Evolutionary conservation across 2,329 filamentous ascomycete genomes (phyloP).

Genomic region (Penicillium sp.): DNA sequence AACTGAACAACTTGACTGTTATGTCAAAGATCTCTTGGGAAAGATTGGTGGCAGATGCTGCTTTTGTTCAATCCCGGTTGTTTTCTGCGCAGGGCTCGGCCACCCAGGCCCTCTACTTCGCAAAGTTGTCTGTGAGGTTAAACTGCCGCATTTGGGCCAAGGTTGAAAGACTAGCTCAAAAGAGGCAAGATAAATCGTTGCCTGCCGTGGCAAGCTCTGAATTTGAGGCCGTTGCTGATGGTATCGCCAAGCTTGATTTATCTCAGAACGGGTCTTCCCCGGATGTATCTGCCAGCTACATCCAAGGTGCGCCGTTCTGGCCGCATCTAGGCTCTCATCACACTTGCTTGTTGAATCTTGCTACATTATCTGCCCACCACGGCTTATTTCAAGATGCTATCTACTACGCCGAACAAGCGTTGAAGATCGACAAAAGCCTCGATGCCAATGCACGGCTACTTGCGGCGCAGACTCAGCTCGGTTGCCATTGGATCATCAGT

Average conservation of each 20-base stretch:
- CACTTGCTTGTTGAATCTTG: constrained; percentile 69
- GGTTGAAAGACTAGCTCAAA: constrained; percentile 46
- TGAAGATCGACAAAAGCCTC: constrained; percentile 70
- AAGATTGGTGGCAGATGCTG: constrained; percentile 58
- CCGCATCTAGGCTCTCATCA: constrained; percentile 71
- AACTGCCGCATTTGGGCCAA: constrained; percentile 54
- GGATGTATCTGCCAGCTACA: constrained; percentile 46
- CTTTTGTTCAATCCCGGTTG: constrained; percentile 64
- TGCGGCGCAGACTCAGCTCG: constrained; percentile 49
- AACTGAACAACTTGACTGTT: constrained; percentile 37
- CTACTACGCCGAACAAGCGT: constrained; percentile 81
- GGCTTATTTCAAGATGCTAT: constrained; percentile 86
- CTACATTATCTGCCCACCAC: constrained; percentile 74
- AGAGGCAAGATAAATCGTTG: constrained; percentile 33
- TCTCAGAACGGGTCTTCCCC: constrained; percentile 33
- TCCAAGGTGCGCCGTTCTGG: constrained; percentile 73
- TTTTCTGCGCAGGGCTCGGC: constrained; percentile 57
- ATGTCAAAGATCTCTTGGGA: constrained; percentile 49
- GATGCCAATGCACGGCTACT: constrained; percentile 57
- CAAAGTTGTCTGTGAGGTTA: constrained; percentile 49
- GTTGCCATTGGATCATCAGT: constrained; percentile 51
- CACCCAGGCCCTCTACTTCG: constrained; percentile 49
- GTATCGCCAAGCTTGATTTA: constrained; percentile 42
- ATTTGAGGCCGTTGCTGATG: constrained; percentile 39
- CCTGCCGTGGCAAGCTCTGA: constrained; percentile 26